Evolutionary conservation across 371 early-diverging fungal genomes (phyloP).

Genomic region (Parasitella parasitica): DNA sequence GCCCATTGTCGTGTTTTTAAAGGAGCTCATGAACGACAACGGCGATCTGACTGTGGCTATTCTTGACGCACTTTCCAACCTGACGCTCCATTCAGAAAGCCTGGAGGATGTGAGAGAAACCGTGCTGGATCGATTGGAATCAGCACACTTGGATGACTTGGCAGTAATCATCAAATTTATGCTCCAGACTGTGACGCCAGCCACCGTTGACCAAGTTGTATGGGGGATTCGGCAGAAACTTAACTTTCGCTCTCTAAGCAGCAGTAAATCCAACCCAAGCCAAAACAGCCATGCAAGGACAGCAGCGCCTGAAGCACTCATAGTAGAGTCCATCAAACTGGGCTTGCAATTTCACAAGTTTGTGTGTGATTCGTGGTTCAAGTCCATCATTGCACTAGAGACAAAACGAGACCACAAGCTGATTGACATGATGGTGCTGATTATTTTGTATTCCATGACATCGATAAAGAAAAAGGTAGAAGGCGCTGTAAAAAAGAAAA

Average conservation of each 20-base stretch:
- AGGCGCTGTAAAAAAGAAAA: conserved; percentile 54
- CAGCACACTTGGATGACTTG: conserved; percentile 69
- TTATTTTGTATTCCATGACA: conserved; percentile 66
- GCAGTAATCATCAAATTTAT: conserved; percentile 73
- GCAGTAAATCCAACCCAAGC: conserved; percentile 6
- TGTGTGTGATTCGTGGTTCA: conserved; percentile 73
- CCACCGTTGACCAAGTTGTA: conserved; percentile 44
- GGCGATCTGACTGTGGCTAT: conserved; percentile 69
- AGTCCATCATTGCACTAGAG: conserved; percentile 51
- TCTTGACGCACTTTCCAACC: conserved; percentile 73
- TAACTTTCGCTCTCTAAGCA: conserved; percentile 56
- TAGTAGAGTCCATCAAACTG: conserved; percentile 68
- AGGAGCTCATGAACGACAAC: conserved; percentile 63
- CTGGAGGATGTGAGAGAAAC: conserved; percentile 58
- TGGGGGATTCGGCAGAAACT: conserved; percentile 54
- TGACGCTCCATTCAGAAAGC: conserved; percentile 58
- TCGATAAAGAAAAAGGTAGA: conserved; percentile 70
- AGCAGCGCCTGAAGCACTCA: conserved; percentile 54
- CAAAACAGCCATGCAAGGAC: conserved; percentile 9
- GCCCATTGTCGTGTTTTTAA: conserved; percentile 62
- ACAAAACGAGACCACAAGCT: conserved; percentile 46
- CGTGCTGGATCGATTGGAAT: conserved; percentile 63
- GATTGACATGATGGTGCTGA: conserved; percentile 67
- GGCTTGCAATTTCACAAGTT: conserved; percentile 70
- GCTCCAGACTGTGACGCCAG: conserved; percentile 62